A percentile compares a stretch with the other conserved stretches of the same genome.
Evolutionary conservation across 345 rosid genomes (phyloP).

Genomic region (Trapa bicornis): DNA sequence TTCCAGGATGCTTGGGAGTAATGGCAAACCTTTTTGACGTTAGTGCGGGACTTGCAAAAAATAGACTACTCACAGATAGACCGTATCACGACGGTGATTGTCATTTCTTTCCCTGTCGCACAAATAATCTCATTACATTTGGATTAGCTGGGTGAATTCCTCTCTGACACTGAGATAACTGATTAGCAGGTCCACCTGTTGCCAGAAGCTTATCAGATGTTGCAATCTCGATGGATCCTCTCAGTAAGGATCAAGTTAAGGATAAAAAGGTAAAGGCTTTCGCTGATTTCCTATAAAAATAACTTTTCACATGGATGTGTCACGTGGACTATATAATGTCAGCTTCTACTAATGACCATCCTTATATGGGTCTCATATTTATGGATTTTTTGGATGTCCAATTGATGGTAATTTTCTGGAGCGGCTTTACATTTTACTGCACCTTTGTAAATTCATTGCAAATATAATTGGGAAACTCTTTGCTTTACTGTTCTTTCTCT

Average conservation of each 20-base stretch:
- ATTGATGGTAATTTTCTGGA: background rate
- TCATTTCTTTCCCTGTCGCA: conserved; percentile 2
- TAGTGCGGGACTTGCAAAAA: conserved; percentile 40
- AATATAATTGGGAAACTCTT: background rate
- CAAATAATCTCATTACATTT: background rate
- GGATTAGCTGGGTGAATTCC: conserved; percentile 8
- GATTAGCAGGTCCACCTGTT: conserved; percentile 37
- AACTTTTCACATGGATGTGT: background rate
- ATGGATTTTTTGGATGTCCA: background rate
- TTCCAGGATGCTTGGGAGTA: conserved; percentile 59
- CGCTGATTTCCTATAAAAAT: conserved; percentile 4
- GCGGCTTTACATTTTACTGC: background rate
- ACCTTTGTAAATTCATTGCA: background rate
- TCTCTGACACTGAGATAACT: conserved; percentile 19
- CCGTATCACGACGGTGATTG: conserved; percentile 53
- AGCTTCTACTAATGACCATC: background rate
- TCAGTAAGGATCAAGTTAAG: conserved; percentile 43
- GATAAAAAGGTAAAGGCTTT: conserved; percentile 42
- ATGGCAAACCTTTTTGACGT: conserved; percentile 61
- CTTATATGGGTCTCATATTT: background rate
- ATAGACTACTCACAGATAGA: conserved; percentile 32
- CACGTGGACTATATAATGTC: background rate
- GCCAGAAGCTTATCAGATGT: conserved; percentile 70
- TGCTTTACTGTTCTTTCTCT: background rate
- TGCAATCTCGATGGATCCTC: conserved; percentile 31